Evolutionary conservation across 805 yeast species (phyloP).

Genomic region (Spathaspora sp.): DNA sequence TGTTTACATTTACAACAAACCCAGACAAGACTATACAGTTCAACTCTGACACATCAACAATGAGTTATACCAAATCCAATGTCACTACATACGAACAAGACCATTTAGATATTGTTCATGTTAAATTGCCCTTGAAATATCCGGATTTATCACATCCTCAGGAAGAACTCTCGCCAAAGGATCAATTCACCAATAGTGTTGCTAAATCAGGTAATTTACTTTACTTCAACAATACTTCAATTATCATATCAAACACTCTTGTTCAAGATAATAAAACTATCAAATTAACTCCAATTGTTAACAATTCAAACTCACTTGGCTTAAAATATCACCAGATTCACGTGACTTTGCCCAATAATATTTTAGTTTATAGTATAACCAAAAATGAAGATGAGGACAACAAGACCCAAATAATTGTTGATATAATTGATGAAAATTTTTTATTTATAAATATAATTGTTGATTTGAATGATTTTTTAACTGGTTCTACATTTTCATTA

Average conservation of each 20-base stretch:
- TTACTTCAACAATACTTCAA: constrained; percentile 11
- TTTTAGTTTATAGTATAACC: neutral
- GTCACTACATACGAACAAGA: constrained; percentile 15
- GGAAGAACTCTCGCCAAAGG: constrained; percentile 14
- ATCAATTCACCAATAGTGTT: constrained; percentile 17
- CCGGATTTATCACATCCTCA: neutral
- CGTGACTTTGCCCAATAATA: constrained; percentile 22
- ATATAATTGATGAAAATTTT: constrained; percentile 50
- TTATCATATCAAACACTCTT: constrained; percentile 26
- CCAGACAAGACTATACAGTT: neutral
- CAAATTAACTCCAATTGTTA: constrained; percentile 36
- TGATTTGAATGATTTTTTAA: constrained; percentile 40
- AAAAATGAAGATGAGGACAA: neutral
- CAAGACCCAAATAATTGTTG: constrained; percentile 40
- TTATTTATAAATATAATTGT: constrained; percentile 49
- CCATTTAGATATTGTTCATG: constrained; percentile 5
- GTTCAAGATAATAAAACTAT: constrained; percentile 28
- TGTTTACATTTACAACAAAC: neutral
- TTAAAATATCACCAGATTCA: constrained; percentile 31
- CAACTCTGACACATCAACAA: neutral
- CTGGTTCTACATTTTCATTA: constrained; percentile 14
- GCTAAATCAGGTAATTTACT: constrained; percentile 21
- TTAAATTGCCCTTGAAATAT: constrained; percentile 24
- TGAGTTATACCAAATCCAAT: constrained; percentile 14
- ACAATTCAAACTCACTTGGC: constrained; percentile 28